A percentile compares a stretch with the other conserved stretches of the same genome.
Conservation (phyloP, 495 filamentous ascomycete species). For the Mytilinidion resinicola region DNA sequence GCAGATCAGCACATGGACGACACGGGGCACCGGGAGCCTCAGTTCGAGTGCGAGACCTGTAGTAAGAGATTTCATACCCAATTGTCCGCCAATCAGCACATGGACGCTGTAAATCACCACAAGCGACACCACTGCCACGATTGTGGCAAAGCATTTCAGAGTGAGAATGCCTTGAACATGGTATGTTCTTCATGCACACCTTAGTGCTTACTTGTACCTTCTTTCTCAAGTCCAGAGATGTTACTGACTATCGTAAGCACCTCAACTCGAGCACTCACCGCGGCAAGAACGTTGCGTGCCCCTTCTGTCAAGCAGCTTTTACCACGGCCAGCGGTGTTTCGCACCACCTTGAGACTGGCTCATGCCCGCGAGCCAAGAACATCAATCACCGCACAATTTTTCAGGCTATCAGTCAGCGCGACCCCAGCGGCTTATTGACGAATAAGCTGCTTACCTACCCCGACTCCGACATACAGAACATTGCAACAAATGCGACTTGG, state of each 20-base stretch:
- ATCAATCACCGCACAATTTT: constrained; percentile 44
- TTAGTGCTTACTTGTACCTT: constrained; percentile 8
- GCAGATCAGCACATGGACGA: too few relatives aligned
- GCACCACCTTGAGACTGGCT: constrained; percentile 43
- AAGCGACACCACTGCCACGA: background rate
- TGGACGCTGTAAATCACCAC: too few relatives aligned
- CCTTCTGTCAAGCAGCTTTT: constrained; percentile 41
- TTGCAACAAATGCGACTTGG: background rate
- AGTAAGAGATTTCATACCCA: too few relatives aligned
- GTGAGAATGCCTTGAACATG: constrained; percentile 37
- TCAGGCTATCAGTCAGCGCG: constrained; percentile 44
- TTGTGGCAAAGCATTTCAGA: constrained; percentile 37
- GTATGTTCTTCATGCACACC: constrained; percentile 27
- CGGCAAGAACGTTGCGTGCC: constrained; percentile 59
- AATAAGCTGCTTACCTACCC: constrained; percentile 36
- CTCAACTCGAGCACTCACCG: constrained; percentile 59
- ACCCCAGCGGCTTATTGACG: constrained; percentile 40
- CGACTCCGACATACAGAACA: constrained; percentile 30
- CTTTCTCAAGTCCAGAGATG: background rate
- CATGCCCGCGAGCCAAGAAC: constrained; percentile 35
- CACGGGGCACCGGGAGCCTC: too few relatives aligned
- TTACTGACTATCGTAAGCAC: constrained; percentile 38
- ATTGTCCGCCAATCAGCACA: too few relatives aligned
- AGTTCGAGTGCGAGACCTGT: too few relatives aligned
- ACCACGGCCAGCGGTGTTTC: constrained; percentile 40